Percentiles rank a stretch among this genome's conserved stretches.
phyloP scores from a whole-genome alignment of 2,329 filamentous ascomycete species.

The Alternaria consortialis region DNA sequence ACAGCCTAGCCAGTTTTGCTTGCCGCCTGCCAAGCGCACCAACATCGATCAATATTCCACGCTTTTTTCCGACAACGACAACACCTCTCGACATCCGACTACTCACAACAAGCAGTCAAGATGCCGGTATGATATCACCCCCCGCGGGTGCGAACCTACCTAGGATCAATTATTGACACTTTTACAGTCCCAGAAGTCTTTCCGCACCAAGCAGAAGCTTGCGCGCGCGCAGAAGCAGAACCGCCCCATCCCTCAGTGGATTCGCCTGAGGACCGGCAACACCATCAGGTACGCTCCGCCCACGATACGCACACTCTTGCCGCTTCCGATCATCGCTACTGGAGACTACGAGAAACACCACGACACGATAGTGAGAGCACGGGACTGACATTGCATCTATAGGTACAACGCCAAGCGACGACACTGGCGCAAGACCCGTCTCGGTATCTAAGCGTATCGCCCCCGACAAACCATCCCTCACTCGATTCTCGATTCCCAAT shows the following conservation, averaged over 20 bases:
- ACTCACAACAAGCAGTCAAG: slow-evolving; percentile 46
- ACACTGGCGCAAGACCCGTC: slow-evolving; percentile 99
- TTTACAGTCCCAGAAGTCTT: slow-evolving; percentile 95
- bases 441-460: slow-evolving; percentile 87
- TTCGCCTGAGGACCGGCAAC: slow-evolving; percentile 97
- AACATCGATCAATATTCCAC: slow-evolving; percentile 15
- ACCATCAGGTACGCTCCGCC: slow-evolving; percentile 87
- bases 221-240: slow-evolving; percentile 99
- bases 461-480: slow-evolving; percentile 49
- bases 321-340: slow-evolving; percentile 7
- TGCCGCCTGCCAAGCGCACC: slow-evolving; percentile 15
- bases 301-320: slow-evolving; percentile 1
- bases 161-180: slow-evolving; percentile 20
- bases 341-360: not conserved
- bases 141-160: not conserved
- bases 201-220: slow-evolving; percentile 99
- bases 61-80: slow-evolving; percentile 35
- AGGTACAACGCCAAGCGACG: slow-evolving; percentile 99
- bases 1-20: slow-evolving; percentile 6
- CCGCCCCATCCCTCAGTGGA: slow-evolving; percentile 99
- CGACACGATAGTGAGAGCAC: not conserved
- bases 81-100: slow-evolving; percentile 46
- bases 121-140: slow-evolving; percentile 49
- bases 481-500: slow-evolving; percentile 47
- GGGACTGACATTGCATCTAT: slow-evolving; percentile 34